Evolutionary conservation across 2,329 filamentous ascomycete genomes (phyloP), one percentile per base, ranked within the genome.

Genomic region (Xylariaceae sp.): DNA sequence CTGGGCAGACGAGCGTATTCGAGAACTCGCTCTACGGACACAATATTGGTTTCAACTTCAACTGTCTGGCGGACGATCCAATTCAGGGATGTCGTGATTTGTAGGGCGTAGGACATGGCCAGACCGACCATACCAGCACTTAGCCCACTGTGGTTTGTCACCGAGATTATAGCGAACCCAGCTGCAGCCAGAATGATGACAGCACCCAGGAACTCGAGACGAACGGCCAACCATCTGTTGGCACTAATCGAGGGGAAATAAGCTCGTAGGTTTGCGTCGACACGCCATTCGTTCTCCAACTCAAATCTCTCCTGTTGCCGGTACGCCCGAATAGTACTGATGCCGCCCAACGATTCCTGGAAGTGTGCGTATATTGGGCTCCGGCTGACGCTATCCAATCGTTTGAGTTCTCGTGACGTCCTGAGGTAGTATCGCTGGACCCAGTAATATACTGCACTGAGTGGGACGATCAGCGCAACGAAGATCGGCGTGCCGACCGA

Each of bases 1-100:
- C 86, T 93, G 19, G 91, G 90, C 49, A 98, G 76, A 38, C 79
- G 78, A 43, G 91, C 88, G 67, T 98, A 98, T 66, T 98, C 94
- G 37, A 98, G 81, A 36, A 98, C 90, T 59, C 93, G 86, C 74
- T 98, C 93, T 29, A 98, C 93, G 9, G 91, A 95, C 34, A 98
- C 91, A 59, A 98, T 98, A 66, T 98, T 98, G n/a, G 91, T 97
- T 73, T 98, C 94, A n/a, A 98, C 93, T 66, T 98, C 94, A 26
- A 98, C 93, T 0, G 90, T 96, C 68, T 98, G 93, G 44, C 94
- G 83, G 38, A 98, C 93, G 59, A 98, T 96, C 93, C 93, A 98
- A 72, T 97, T 98, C 57, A 98, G 78, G 28, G 90, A 95, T 53
- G 91, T 87, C 2, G 93, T 98, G 60, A 98, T 97, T 69, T 96